These are phyloP conservation scores for Cutaneotrichosporon sp. DNA, from an alignment of 1,284 basidiomycete species.

Conservation along the genomic window DNA sequence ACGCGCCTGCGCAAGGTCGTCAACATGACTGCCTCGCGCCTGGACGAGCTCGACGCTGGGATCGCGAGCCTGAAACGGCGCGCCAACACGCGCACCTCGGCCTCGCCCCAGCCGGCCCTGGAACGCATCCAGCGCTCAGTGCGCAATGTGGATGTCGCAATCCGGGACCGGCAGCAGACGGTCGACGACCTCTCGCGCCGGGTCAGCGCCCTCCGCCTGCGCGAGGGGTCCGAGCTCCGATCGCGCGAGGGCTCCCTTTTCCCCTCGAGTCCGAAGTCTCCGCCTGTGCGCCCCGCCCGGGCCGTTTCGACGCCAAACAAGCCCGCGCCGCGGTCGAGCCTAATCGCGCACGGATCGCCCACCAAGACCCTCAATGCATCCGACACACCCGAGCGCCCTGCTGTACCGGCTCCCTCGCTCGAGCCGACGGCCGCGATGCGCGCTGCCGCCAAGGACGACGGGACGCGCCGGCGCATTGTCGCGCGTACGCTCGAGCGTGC, in stretches of 20 bases:
- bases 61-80: conserved; percentile 44
- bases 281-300: conserved; percentile 1
- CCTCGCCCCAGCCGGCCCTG: conserved; percentile 37
- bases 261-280: conserved; percentile 8
- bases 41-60: conserved; percentile 50
- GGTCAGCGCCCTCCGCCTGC: conserved; percentile 46
- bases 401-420: conserved; percentile 9
- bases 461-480: conserved; percentile 3
- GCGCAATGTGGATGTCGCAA: conserved; percentile 55
- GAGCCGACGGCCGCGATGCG: conserved; percentile 18
- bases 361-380: no score
- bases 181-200: conserved; percentile 55
- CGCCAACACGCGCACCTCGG: conserved; percentile 21
- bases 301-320: conserved; percentile 6
- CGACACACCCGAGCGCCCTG: neutral
- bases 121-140: conserved; percentile 57
- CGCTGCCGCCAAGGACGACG: conserved; percentile 9
- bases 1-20: conserved; percentile 53
- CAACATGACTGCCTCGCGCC: conserved; percentile 50
- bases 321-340: neutral
- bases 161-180: conserved; percentile 50
- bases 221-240: neutral
- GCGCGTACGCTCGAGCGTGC: neutral
- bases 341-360: conserved; percentile 9
- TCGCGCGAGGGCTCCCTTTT: conserved; percentile 14